Base-by-base conservation (phyloP, 2,329 filamentous ascomycete species). In the Alternaria viburni region DNA sequence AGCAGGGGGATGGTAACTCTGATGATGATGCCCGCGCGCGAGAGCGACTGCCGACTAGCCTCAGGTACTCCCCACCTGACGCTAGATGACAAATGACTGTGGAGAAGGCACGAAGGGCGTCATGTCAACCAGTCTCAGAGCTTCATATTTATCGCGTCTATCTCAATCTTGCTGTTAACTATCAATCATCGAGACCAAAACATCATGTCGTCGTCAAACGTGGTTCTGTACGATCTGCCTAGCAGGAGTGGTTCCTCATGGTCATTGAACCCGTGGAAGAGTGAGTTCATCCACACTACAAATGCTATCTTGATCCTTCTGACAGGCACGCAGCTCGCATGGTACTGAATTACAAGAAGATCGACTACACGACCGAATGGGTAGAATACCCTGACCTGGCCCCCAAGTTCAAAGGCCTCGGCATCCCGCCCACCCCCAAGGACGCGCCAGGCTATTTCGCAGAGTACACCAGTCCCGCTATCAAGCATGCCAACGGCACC, bases 181-280 rank as follows among this genome's bases (percentile, higher is more conserved):
- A 6, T 57, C 9, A 28, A 52, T 1, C 36, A 15, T 15, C 13
- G 17, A 36, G 36, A 26, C 5, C 21, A 21, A 55, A n/a, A 47
- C 54, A 60, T 21, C n/a, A 74, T 62, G 59, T 30, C 57, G 7
- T 77, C 79, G 61, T 59, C 74, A 28, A 74, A 83, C 65, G 81
- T 90, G 41, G 80, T 86, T 9, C 75, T 92, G 2, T 91, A 87
- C 68, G 90, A 92, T 74, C 77, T 92, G 3, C 86, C 89, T 3
- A 88, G 83, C 77, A 85, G 82, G 73, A 78, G 80, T 15, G 76
- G 81, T 43, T 79, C 79, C 8, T 74, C 81, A 54, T 92, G 90
- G 90, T 90, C 89, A 1, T 79, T 87, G 49, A 93, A 92, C 74
- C 86, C 90, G 1, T 92, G 89, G 90, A 92, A 90, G 80, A 88